Evolutionary conservation across 768 basidiomycete genomes (phyloP).

Genomic region (Suillus decipiens): DNA sequence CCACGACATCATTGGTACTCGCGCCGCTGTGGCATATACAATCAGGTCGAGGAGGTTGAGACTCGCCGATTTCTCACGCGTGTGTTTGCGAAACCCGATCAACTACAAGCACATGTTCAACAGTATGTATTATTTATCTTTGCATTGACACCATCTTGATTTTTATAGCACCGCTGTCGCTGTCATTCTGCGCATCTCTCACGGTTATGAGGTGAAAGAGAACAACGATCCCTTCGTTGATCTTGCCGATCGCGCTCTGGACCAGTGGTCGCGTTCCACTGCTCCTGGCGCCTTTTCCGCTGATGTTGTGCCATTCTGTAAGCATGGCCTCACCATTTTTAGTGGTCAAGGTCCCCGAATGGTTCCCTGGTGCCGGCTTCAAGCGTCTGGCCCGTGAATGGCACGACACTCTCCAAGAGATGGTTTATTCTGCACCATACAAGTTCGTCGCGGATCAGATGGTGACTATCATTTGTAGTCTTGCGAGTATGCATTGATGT

Average conservation of each 20-base stretch:
- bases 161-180: conserved; percentile 46
- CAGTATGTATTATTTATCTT: conserved; percentile 28
- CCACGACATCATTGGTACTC: conserved; percentile 44
- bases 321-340: conserved; percentile 14
- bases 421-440: conserved; percentile 59
- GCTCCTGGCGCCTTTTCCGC: conserved; percentile 52
- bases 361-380: conserved; percentile 60
- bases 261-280: conserved; percentile 50
- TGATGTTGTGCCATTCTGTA: conserved; percentile 49
- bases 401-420: conserved; percentile 52
- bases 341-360: conserved; percentile 53
- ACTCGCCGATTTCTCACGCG: conserved; percentile 44
- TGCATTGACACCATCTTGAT: conserved; percentile 4
- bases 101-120: conserved; percentile 42
- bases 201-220: conserved; percentile 58
- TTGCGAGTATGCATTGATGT: background rate
- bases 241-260: conserved; percentile 49
- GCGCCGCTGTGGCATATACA: conserved; percentile 37
- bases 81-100: conserved; percentile 37
- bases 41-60: conserved; percentile 40
- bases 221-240: conserved; percentile 49
- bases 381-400: conserved; percentile 53
- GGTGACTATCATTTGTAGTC: conserved; percentile 31
- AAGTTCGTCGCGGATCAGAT: conserved; percentile 64
- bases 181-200: conserved; percentile 54